Conservation (phyloP, 345 rosid genomes). For the Rubroshorea leprosula region DNA sequence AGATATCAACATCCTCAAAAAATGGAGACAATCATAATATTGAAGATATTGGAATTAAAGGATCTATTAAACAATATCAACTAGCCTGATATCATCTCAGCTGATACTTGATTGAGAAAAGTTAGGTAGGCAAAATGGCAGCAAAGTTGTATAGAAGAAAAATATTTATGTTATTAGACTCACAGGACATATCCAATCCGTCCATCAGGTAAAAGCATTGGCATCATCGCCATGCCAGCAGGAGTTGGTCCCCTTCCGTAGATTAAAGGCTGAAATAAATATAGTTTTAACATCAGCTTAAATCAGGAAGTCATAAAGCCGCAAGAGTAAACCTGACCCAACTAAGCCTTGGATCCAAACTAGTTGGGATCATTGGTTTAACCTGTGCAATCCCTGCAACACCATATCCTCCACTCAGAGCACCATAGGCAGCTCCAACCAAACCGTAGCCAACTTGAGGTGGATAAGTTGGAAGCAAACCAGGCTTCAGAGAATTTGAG, state of each 20-base stretch:
- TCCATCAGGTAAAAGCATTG: conserved; percentile 76
- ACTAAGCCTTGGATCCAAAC: too few species aligned
- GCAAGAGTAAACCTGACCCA: too few species aligned
- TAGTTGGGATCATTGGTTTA: background rate
- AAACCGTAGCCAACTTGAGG: conserved; percentile 52
- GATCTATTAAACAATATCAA: too few species aligned
- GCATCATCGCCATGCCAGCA: conserved; percentile 74
- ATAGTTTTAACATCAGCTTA: background rate
- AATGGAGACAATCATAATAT: too few species aligned
- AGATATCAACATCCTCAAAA: too few species aligned
- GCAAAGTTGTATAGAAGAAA: too few species aligned
- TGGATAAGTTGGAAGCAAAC: conserved; percentile 48
- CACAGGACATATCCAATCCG: conserved; percentile 69
- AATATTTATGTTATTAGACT: conserved; percentile 18
- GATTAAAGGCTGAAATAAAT: conserved; percentile 51
- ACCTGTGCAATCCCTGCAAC: conserved; percentile 55
- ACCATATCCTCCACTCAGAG: conserved; percentile 48
- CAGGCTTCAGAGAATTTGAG: conserved; percentile 34
- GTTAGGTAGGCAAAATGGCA: too few species aligned
- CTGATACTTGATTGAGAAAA: too few species aligned
- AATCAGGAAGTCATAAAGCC: too few species aligned
- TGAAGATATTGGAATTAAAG: too few species aligned
- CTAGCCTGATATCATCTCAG: too few species aligned
- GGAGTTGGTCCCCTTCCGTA: conserved; percentile 58
- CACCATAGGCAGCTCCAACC: conserved; percentile 43